phyloP scores from a whole-genome alignment of 805 yeast genomes.

The Lachancea quebecensis region DNA sequence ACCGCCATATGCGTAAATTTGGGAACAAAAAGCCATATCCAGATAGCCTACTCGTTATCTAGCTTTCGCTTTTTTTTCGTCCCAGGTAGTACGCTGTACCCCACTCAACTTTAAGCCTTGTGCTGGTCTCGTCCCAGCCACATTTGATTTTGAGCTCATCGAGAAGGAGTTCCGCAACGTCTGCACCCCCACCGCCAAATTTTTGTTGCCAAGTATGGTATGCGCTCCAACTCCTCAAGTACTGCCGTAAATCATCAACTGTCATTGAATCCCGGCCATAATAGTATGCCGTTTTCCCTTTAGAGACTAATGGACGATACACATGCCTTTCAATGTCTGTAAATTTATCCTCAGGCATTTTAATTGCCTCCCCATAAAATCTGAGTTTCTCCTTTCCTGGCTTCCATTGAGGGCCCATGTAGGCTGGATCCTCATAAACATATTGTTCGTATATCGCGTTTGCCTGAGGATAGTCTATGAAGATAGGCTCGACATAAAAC shows the following conservation, averaged over 20 bases:
- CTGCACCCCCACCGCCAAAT: constrained; percentile 35
- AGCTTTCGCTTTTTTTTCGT: constrained; percentile 15
- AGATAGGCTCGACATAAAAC: constrained; percentile 66
- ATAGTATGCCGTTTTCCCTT: constrained; percentile 29
- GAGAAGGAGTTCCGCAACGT: constrained; percentile 43
- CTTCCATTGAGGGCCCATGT: constrained; percentile 62
- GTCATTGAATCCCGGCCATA: constrained; percentile 25
- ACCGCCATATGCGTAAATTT: too few relatives aligned
- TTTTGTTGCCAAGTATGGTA: constrained; percentile 50
- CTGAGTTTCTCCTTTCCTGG: constrained; percentile 55
- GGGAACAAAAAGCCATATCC: too few relatives aligned
- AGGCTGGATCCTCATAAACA: constrained; percentile 40
- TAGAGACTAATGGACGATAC: constrained; percentile 24
- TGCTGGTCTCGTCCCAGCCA: constrained; percentile 40
- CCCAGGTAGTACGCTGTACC: constrained; percentile 51
- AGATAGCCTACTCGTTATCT: too few relatives aligned
- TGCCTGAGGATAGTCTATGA: constrained; percentile 46
- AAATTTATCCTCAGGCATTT: constrained; percentile 40
- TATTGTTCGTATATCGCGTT: constrained; percentile 49
- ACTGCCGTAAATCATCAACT: constrained; percentile 41
- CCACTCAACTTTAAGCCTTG: constrained; percentile 43
- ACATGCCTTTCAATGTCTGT: constrained; percentile 35
- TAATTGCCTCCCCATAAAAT: constrained; percentile 37
- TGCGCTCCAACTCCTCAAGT: constrained; percentile 61
- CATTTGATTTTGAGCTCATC: constrained; percentile 37